Conservation (phyloP, 2,329 filamentous ascomycete genomes). For the Calonectria hawksworthii region DNA sequence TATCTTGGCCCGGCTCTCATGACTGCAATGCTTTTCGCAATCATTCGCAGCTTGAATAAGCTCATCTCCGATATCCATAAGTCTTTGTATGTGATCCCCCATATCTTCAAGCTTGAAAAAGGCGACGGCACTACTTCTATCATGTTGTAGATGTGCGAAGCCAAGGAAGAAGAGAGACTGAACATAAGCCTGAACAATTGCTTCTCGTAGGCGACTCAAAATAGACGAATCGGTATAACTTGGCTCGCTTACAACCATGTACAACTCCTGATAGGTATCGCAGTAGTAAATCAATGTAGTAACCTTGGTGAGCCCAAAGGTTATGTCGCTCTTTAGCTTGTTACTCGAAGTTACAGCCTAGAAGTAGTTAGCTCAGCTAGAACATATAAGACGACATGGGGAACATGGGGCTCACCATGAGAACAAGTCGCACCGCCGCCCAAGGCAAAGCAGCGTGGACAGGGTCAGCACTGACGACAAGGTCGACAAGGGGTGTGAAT, state of each 20-base stretch:
- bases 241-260: no score
- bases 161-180: not conserved
- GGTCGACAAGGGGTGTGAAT: constrained; percentile 11
- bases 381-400: no score
- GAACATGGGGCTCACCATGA: not conserved
- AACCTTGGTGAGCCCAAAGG: not conserved
- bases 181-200: constrained; percentile 34
- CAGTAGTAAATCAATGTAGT: constrained; percentile 1
- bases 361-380: no score
- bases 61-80: not conserved
- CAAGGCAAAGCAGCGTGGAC: constrained; percentile 20
- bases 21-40: not conserved
- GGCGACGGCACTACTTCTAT: no score
- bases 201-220: constrained; percentile 33
- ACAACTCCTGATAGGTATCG: not conserved
- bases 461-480: constrained; percentile 16
- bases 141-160: not conserved
- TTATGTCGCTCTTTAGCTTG: not conserved
- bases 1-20: no score
- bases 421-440: constrained; percentile 16
- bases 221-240: no score
- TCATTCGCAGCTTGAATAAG: not conserved
- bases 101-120: not conserved
- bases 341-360: not conserved
- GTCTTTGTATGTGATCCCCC: not conserved